phyloP scores from a whole-genome alignment of 768 basidiomycete genomes.

The Coprinopsis cinerea region DNA sequence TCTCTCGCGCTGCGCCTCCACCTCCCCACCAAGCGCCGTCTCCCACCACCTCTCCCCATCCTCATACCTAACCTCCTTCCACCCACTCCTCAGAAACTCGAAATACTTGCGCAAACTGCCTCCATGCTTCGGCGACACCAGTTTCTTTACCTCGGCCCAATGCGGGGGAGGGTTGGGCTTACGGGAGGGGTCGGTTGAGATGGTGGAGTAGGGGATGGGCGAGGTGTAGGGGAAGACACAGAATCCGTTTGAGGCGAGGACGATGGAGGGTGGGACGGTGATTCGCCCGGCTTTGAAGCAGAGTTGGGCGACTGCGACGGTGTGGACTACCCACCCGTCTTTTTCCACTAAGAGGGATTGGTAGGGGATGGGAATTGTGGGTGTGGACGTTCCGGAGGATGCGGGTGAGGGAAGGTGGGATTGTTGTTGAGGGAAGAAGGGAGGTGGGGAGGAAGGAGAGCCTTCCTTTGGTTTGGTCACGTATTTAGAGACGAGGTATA shows the following conservation, averaged over 20 bases:
- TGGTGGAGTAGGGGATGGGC: background rate
- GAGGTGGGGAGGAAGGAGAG: background rate
- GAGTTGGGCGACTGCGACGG: slow-evolving; percentile 53
- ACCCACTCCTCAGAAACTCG: background rate
- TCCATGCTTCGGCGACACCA: background rate
- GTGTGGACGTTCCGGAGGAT: background rate
- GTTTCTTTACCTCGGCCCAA: background rate
- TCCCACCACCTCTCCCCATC: background rate
- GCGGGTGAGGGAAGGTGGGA: background rate
- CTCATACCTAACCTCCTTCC: slow-evolving; percentile 1
- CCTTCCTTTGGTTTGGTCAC: slow-evolving; percentile 25
- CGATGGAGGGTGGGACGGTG: slow-evolving; percentile 64
- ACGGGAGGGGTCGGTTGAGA: background rate
- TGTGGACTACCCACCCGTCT: slow-evolving; percentile 57
- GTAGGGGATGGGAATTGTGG: slow-evolving; percentile 5
- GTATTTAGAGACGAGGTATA: slow-evolving; percentile 60
- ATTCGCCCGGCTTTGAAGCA: slow-evolving; percentile 71
- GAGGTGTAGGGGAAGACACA: slow-evolving; percentile 10
- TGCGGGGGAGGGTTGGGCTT: background rate
- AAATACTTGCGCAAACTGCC: background rate
- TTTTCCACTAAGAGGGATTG: slow-evolving; percentile 29
- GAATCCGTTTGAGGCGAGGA: slow-evolving; percentile 57
- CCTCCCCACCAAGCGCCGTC: background rate
- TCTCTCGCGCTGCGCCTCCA: background rate
- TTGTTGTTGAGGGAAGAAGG: background rate